Base-by-base conservation (phyloP, 352 stramenopile genomes). In the Phytophthora crassamura region DNA sequence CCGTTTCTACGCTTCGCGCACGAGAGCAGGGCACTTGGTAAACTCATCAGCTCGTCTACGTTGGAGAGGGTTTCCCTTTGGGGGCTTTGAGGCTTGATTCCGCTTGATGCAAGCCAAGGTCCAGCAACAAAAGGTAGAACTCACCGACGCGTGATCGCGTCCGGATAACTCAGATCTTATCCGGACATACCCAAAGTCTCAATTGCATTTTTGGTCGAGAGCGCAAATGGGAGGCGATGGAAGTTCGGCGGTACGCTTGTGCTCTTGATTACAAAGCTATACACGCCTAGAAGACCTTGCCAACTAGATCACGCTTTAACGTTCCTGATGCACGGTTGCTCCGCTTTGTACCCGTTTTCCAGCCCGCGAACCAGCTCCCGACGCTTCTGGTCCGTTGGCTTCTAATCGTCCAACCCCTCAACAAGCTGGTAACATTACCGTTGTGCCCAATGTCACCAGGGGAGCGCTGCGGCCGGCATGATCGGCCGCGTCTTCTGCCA, bases 401-500 rank as follows among this genome's bases (percentile, higher is more conserved):
- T 16, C 22, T 18, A 4, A 16, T 35, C 25, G 28, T 32, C 25
- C 9, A n/a, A 1, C 20, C 12, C 20, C 34, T 18, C 9, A 47
- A 39, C 40, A n/a, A 39, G 43, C 40, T 54, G 16, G n/a, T 59
- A 35, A 34, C 35, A 25, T 7, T 56, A 4, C 0, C 4, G 54
- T 45, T 51, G 20, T 40, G 5, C 20, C 32, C 16, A 56, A 43
- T 28, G 25, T 28, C 25, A 4, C 25, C 58, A 95, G 74, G 85
- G 84, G 25, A 97, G 91, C 56, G 87, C 88, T 28, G 78, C 86
- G 2, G 88, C 89, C 5, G 91, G 90, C 4, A 89, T 97, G 70
- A 82, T 95, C 12, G 82, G 86, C 0, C 85, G 88, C 10, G 47
- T 97, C 41, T 89, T 95, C 38, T 98, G 92, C 69, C 94, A 98